Evolutionary conservation across 345 rosid species (phyloP), one percentile per base, ranked within the genome.

Genomic region (Acer saccharum): DNA sequence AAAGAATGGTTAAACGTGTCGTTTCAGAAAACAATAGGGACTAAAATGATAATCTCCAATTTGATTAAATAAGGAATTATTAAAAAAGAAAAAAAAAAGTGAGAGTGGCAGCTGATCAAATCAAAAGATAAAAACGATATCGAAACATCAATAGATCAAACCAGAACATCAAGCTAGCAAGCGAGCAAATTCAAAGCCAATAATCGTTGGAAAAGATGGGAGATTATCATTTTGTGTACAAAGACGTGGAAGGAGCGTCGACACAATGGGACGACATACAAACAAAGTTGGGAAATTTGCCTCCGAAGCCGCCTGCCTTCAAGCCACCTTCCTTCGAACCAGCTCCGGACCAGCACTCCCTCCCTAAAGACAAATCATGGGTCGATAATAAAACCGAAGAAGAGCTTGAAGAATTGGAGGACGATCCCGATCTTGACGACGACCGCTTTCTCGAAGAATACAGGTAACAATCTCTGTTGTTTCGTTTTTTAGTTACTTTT

Each of bases 201-300:
- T 4, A 16, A 1, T 14, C 32, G n/a, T 57, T 14, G 32, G 12
- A 3, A 64, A 58, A 27, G 58, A 96, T 96, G 99, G 98, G 88
- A 76, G 97, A 96, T 77, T 96, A 96, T 83, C 99, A 96, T 82
- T 94, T 89, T 66, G 92, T 94, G 67, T 92, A 96, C 90, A 96
- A 94, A 81, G 99, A 96, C 84, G 83, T 91, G 10, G 98, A 96
- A 70, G 99, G 99, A 69, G 87, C 99, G 10, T 94, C 99, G 71
- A 96, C 99, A 14, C 95, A 96, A 76, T 96, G 99, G 99, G 99
- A 96, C 79, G 98, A 96, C 79, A 92, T 96, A 41, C 99, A 96
- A 86, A 84, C 97, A 83, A 96, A 93, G 86, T 86, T 96, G 55
- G 99, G 98, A 35, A 96, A 94, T 81, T 85, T 96, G 16, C 98